A percentile compares a stretch with the other conserved stretches of the same genome.
Evolutionary conservation across 805 yeast genomes (phyloP).

Genomic region (Cyberlindnera meyerae): DNA sequence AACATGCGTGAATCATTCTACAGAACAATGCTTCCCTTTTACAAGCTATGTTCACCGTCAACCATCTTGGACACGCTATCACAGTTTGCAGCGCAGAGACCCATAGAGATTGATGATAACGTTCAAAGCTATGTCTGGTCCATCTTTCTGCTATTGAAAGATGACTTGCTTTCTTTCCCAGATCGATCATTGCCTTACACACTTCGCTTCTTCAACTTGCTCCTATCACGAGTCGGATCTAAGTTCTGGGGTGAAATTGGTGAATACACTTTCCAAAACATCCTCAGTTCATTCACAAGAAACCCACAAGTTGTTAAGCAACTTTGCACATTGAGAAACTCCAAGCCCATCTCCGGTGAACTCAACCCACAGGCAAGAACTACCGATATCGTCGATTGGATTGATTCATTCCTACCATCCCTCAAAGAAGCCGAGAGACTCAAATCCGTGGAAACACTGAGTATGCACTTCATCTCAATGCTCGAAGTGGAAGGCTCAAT

Average conservation of each 20-base stretch:
- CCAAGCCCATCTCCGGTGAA: slow-evolving; percentile 26
- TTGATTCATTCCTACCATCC: slow-evolving; percentile 38
- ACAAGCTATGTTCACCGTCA: slow-evolving; percentile 32
- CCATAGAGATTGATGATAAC: slow-evolving; percentile 26
- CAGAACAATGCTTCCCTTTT: slow-evolving; percentile 34
- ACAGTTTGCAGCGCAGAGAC: slow-evolving; percentile 24
- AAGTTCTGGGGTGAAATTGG: slow-evolving; percentile 52
- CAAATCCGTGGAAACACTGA: slow-evolving; percentile 47
- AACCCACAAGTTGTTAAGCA: slow-evolving; percentile 43
- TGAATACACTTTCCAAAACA: slow-evolving; percentile 50
- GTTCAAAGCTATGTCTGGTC: slow-evolving; percentile 30
- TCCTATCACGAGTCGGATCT: slow-evolving; percentile 38
- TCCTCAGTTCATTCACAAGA: slow-evolving; percentile 55
- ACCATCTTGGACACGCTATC: slow-evolving; percentile 29
- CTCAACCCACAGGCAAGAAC: slow-evolving; percentile 30
- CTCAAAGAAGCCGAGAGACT: slow-evolving; percentile 45
- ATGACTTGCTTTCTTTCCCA: slow-evolving; percentile 48
- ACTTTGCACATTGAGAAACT: slow-evolving; percentile 29
- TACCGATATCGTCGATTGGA: slow-evolving; percentile 53
- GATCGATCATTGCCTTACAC: slow-evolving; percentile 39
- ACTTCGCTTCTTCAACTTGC: slow-evolving; percentile 44
- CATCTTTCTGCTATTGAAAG: slow-evolving; percentile 35
- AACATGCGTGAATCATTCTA: slow-evolving; percentile 42
- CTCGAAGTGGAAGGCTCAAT: slow-evolving; percentile 32
- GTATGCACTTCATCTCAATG: slow-evolving; percentile 41